phyloP scores from a whole-genome alignment of 768 basidiomycete species.

The Solioccasus polychromus region DNA sequence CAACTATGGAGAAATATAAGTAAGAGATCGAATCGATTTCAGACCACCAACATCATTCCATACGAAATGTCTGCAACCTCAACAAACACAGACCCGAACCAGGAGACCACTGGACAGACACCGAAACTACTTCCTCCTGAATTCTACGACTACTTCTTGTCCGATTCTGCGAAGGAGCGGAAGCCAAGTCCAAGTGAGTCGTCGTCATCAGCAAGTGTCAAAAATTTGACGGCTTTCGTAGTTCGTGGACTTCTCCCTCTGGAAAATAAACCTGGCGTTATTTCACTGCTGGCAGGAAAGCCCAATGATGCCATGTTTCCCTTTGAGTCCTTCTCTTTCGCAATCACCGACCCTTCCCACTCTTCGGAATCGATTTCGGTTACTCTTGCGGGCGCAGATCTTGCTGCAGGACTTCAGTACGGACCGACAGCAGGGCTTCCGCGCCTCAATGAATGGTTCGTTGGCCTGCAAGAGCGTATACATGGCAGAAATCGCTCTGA shows the following conservation, averaged over 20 bases:
- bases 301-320: constrained; percentile 92
- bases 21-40: not conserved
- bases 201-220: not conserved
- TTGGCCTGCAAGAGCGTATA: constrained; percentile 62
- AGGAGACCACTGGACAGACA: not conserved
- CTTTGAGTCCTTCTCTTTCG: constrained; percentile 75
- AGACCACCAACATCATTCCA: not conserved
- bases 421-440: constrained; percentile 67
- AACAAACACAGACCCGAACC: not conserved
- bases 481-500: constrained; percentile 62
- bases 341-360: constrained; percentile 48
- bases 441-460: constrained; percentile 65
- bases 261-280: constrained; percentile 73
- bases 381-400: constrained; percentile 53
- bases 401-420: constrained; percentile 74
- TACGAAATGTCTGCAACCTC: constrained; percentile 12
- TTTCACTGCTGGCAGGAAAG: constrained; percentile 86
- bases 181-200: constrained; percentile 62
- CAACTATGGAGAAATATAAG: constrained; percentile 5
- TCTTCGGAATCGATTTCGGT: constrained; percentile 46
- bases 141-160: constrained; percentile 61
- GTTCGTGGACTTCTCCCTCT: constrained; percentile 73
- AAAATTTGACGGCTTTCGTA: constrained; percentile 23
- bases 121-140: constrained; percentile 41
- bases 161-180: constrained; percentile 55